Conservation (phyloP, 2,329 filamentous ascomycete genomes). For the Penicillium decumbens region DNA sequence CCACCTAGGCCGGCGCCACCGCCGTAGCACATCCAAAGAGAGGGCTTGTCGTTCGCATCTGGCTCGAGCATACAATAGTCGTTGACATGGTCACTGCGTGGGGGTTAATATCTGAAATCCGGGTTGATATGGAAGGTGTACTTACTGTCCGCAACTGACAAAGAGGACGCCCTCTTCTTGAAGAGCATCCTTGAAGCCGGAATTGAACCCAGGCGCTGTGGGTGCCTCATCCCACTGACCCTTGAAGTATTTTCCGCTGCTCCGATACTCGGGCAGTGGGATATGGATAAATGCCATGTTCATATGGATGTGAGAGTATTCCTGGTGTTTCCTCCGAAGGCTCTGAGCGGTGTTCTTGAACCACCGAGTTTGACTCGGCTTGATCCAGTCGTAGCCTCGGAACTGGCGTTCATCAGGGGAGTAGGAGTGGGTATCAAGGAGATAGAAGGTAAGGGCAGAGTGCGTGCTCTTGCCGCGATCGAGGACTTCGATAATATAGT, state of each 20-base stretch:
- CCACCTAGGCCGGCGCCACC: slow-evolving; percentile 90
- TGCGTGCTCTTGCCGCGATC: slow-evolving; percentile 74
- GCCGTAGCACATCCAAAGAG: slow-evolving; percentile 97
- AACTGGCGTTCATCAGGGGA: slow-evolving; percentile 83
- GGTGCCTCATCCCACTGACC: slow-evolving; percentile 77
- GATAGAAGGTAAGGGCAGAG: slow-evolving; percentile 88
- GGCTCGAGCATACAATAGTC: slow-evolving; percentile 81
- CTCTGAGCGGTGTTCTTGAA: slow-evolving; percentile 73
- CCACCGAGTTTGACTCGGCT: slow-evolving; percentile 90
- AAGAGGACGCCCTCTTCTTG: slow-evolving; percentile 79
- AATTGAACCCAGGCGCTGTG: slow-evolving; percentile 84
- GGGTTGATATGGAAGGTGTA: slow-evolving; percentile 20
- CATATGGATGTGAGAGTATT: slow-evolving; percentile 89
- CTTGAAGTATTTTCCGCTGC: slow-evolving; percentile 55
- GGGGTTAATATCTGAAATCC: slow-evolving; percentile 19
- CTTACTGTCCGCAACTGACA: slow-evolving; percentile 86
- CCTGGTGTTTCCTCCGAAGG: slow-evolving; percentile 70
- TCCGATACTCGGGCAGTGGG: slow-evolving; percentile 80
- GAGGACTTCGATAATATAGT: slow-evolving; percentile 88
- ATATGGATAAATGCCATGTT: slow-evolving; percentile 98
- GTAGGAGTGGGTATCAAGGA: slow-evolving; percentile 89
- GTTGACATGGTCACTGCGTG: slow-evolving; percentile 77
- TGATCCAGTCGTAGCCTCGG: slow-evolving; percentile 96
- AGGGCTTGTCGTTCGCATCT: slow-evolving; percentile 53
- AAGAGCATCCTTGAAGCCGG: slow-evolving; percentile 85